A percentile compares a stretch with the other conserved stretches of the same genome.
phyloP scores from a whole-genome alignment of 2,329 filamentous ascomycete species.

The Xylariaceae sp. region DNA sequence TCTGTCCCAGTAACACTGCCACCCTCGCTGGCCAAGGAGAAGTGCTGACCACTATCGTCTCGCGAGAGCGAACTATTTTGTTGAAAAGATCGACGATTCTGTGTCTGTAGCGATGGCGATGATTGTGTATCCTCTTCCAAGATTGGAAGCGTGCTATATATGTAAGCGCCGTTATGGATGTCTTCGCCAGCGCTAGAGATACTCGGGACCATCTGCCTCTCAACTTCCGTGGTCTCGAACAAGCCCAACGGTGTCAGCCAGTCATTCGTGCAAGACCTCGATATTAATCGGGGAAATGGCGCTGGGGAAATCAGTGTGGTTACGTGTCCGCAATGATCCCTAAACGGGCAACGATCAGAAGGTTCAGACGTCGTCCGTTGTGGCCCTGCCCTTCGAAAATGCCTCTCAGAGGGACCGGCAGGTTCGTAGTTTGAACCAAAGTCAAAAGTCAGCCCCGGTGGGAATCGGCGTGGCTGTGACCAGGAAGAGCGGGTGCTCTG shows the following conservation, averaged over 20 bases:
- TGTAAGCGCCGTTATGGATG: constrained; percentile 22
- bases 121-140: constrained; percentile 18
- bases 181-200: constrained; percentile 27
- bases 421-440: background rate
- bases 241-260: constrained; percentile 26
- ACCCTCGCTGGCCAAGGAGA: background rate
- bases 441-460: constrained; percentile 8
- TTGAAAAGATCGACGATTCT: background rate
- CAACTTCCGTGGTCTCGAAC: constrained; percentile 12
- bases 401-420: background rate
- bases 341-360: constrained; percentile 9
- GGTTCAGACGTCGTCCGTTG: constrained; percentile 23
- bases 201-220: constrained; percentile 9
- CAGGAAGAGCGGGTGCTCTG: constrained; percentile 12
- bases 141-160: constrained; percentile 11
- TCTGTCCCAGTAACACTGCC: background rate
- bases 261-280: constrained; percentile 26
- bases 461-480: constrained; percentile 8
- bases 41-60: constrained; percentile 3
- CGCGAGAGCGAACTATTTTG: background rate
- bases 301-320: constrained; percentile 16
- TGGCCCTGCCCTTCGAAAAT: background rate
- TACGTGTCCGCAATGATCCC: constrained; percentile 1
- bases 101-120: background rate
- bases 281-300: constrained; percentile 24